Evolutionary conservation across 768 basidiomycete genomes (phyloP).

Genomic region (Daedaleopsis nitida): DNA sequence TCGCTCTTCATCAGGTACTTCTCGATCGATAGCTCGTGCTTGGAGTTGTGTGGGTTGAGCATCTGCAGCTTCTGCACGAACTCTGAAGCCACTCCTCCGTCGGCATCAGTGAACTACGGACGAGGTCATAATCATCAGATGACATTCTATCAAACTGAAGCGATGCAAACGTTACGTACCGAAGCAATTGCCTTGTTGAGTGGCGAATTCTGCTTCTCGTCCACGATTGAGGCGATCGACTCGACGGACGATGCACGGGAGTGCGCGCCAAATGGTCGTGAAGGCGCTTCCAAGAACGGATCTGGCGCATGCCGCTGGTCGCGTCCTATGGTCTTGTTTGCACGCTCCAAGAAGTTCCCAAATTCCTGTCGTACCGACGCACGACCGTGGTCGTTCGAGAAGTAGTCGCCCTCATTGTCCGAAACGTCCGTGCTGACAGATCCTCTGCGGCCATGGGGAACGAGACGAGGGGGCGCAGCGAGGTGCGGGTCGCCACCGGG

Average conservation of each 20-base stretch:
- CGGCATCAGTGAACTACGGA: conserved; percentile 84
- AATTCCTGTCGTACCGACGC: conserved; percentile 46
- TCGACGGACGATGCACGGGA: conserved; percentile 86
- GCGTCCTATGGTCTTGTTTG: conserved; percentile 80
- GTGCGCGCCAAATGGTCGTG: conserved; percentile 76
- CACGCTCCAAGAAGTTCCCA: conserved; percentile 80
- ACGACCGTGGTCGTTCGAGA: conserved; percentile 39
- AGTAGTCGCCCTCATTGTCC: conserved; percentile 64
- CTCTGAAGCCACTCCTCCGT: conserved; percentile 87
- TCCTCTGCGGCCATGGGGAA: conserved; percentile 29
- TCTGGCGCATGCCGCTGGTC: conserved; percentile 80
- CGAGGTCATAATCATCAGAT: neutral
- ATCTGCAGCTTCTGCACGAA: conserved; percentile 84
- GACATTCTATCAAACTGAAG: neutral
- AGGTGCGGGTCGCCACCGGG: conserved; percentile 45
- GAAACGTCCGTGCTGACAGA: conserved; percentile 49
- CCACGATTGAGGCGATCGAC: conserved; percentile 88
- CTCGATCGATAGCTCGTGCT: conserved; percentile 90
- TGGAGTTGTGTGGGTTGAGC: conserved; percentile 84
- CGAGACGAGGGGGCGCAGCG: conserved; percentile 38
- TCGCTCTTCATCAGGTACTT: conserved; percentile 89
- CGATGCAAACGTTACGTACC: conserved; percentile 42
- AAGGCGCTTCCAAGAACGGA: conserved; percentile 82
- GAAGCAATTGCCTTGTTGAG: conserved; percentile 92
- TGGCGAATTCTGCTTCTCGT: conserved; percentile 88